Conservation (phyloP, 2,329 filamentous ascomycete species). For the Scedosporium apiospermum region DNA sequence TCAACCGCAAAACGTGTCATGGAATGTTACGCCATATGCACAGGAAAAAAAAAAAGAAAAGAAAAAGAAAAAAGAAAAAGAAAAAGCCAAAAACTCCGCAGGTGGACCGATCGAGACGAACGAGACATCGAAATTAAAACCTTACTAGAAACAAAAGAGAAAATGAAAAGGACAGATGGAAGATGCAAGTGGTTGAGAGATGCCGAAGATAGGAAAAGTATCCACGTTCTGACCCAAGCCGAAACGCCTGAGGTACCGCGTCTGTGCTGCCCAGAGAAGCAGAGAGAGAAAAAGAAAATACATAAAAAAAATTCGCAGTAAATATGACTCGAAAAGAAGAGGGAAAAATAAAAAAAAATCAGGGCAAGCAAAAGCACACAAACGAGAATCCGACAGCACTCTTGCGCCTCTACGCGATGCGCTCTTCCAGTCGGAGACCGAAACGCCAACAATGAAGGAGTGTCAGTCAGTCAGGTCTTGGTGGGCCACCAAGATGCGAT, state of each 20-base stretch:
- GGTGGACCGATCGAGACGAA: too few species aligned
- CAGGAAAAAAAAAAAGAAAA: background rate
- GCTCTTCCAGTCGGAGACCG: too few species aligned
- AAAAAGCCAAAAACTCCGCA: too few species aligned
- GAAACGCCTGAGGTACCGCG: background rate
- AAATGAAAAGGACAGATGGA: too few species aligned
- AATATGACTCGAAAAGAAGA: background rate
- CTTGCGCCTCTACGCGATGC: background rate
- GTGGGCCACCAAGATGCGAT: background rate
- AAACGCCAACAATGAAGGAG: too few species aligned
- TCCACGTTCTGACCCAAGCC: background rate
- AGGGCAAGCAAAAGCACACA: constrained; percentile 6
- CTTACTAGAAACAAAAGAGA: too few species aligned
- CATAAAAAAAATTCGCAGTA: constrained; percentile 11
- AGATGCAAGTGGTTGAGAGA: background rate
- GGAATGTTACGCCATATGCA: background rate
- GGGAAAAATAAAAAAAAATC: background rate
- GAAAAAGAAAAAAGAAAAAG: background rate
- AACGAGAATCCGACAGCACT: background rate
- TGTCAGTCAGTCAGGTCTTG: too few species aligned
- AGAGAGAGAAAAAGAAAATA: constrained; percentile 11
- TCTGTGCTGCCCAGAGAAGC: constrained; percentile 8
- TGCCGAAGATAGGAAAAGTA: background rate
- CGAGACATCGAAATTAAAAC: too few species aligned
- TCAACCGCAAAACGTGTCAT: background rate